Evolutionary conservation across 257 asterid species (phyloP).

Genomic region (Agastache rugosa): DNA sequence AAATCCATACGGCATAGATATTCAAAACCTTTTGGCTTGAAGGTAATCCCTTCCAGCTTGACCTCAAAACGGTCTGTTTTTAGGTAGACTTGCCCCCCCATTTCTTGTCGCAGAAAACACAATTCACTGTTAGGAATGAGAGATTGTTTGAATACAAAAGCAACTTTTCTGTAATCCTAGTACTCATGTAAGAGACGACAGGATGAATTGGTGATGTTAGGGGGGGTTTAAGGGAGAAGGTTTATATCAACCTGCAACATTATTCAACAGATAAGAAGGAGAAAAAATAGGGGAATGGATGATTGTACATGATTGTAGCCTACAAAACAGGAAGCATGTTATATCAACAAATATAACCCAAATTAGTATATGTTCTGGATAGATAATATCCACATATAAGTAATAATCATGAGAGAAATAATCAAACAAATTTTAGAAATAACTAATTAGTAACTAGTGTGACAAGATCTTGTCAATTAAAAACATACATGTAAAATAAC

Average conservation of each 20-base stretch:
- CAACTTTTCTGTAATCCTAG: not conserved
- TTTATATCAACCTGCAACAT: not conserved
- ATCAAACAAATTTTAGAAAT: not conserved
- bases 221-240: conserved; percentile 27
- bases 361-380: not conserved
- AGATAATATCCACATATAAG: not conserved
- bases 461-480: not conserved
- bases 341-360: not conserved
- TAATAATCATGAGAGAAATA: not conserved
- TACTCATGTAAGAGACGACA: conserved; percentile 1
- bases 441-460: not conserved
- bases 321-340: not conserved
- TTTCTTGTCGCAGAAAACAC: conserved; percentile 13
- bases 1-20: conserved; percentile 68
- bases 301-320: conserved; percentile 19
- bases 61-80: conserved; percentile 80
- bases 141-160: not conserved
- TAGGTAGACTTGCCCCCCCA: conserved; percentile 77
- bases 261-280: not conserved
- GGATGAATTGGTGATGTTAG: conserved; percentile 18
- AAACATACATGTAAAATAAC: not conserved
- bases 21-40: conserved; percentile 79
- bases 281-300: conserved; percentile 10
- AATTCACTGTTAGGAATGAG: not conserved
- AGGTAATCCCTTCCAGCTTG: conserved; percentile 84